phyloP scores from a whole-genome alignment of 306 rosid genomes.

The Vigna nakashimae region DNA sequence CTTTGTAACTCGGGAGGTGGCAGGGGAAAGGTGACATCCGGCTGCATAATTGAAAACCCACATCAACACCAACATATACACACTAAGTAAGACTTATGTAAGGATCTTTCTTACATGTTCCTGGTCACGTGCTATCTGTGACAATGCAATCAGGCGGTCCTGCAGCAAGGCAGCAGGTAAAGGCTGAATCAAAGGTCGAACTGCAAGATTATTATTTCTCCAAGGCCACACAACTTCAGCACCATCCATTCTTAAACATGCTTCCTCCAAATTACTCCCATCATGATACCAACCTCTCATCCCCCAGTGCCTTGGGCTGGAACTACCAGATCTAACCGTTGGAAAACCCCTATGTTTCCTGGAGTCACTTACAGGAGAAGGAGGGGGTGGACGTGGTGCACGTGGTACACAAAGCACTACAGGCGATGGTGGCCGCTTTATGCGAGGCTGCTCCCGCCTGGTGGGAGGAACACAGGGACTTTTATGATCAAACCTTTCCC shows the following conservation, averaged over 20 bases:
- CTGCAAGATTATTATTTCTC: slow-evolving; percentile 79
- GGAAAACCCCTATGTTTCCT: slow-evolving; percentile 93
- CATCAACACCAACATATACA: slow-evolving; percentile 36
- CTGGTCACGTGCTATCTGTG: slow-evolving; percentile 92
- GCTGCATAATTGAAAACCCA: slow-evolving; percentile 64
- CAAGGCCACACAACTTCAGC: slow-evolving; percentile 99
- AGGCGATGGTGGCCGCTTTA: slow-evolving; percentile 93
- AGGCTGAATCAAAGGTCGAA: slow-evolving; percentile 82
- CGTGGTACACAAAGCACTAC: slow-evolving; percentile 89
- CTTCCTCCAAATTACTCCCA: slow-evolving; percentile 88
- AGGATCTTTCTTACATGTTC: slow-evolving; percentile 74
- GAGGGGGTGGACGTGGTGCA: slow-evolving; percentile 91
- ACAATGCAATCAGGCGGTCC: slow-evolving; percentile 85
- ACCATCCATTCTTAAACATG: slow-evolving; percentile 83
- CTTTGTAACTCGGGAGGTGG: slow-evolving; percentile 76
- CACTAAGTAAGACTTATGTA: slow-evolving; percentile 22
- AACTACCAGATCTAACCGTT: slow-evolving; percentile 95
- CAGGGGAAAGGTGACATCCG: slow-evolving; percentile 84
- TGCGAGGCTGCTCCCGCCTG: slow-evolving; percentile 86
- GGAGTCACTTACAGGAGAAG: slow-evolving; percentile 87
- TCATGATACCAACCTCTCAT: slow-evolving; percentile 94
- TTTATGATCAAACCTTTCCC: slow-evolving; percentile 85
- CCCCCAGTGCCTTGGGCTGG: slow-evolving; percentile 99
- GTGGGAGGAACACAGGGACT: slow-evolving; percentile 89
- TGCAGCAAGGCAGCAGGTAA: slow-evolving; percentile 84